A percentile compares a stretch with the other conserved stretches of the same genome.
Conservation (phyloP, 1,139 yeast species). For the Saccharomyces hybrid region DNA sequence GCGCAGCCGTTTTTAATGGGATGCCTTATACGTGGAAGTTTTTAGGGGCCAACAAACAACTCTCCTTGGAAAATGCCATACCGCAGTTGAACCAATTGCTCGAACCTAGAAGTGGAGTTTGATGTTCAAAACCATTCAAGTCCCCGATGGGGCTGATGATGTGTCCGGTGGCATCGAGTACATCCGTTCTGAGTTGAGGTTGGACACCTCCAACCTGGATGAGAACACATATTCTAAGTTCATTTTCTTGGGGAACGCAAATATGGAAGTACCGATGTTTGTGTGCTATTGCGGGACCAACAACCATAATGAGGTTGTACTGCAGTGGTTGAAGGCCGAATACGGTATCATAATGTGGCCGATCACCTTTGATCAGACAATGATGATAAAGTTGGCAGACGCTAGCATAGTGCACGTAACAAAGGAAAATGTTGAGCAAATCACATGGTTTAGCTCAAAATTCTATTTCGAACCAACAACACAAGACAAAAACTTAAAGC, state of each 20-base stretch:
- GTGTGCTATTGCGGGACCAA: neutral
- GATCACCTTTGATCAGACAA: neutral
- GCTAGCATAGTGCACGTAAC: neutral
- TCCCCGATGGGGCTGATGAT: neutral
- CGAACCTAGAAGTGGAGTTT: neutral
- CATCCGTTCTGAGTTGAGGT: neutral
- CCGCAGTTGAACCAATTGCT: neutral
- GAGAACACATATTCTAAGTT: neutral
- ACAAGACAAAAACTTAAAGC: conserved; percentile 10
- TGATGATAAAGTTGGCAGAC: conserved; percentile 1
- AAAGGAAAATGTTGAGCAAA: neutral
- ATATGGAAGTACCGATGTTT: neutral
- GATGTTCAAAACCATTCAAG: neutral
- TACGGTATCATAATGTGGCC: neutral
- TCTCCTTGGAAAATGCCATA: neutral
- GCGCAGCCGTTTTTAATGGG: neutral
- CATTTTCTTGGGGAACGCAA: neutral
- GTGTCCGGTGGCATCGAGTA: neutral
- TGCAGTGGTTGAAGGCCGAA: neutral
- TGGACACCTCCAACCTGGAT: neutral
- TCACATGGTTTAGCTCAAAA: neutral
- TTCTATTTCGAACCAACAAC: conserved; percentile 8
- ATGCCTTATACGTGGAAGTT: neutral
- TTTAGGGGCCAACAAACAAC: neutral
- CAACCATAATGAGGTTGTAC: neutral